Evolutionary conservation across 1,139 yeast species (phyloP), one percentile per base, ranked within the genome.

Genomic region (Saccharomyces hybrid): DNA sequence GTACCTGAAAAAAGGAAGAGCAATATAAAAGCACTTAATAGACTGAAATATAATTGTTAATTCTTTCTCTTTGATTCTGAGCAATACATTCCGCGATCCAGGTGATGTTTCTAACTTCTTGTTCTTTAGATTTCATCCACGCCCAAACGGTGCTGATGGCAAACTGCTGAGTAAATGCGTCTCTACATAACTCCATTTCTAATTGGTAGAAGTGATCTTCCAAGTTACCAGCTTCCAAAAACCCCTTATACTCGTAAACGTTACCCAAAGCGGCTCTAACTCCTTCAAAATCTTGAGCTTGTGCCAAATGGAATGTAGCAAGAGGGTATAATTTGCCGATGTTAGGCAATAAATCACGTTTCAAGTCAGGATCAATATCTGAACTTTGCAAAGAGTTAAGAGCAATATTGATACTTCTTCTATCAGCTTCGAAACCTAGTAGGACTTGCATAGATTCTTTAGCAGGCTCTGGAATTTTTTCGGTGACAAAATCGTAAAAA

Each of bases 31-130:
- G n/a, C 21, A 14, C 27, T 67, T 67, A 84, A 63, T 81, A 86
- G 49, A 86, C 93, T 51, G 90, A 76, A 56, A 86, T 86, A 69
- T 86, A 87, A 69, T 84, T 85, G 64, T 84, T 85, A 57, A 87
- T 84, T 73, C 90, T 82, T 67, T 84, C 88, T 73, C 86, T 85
- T 76, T 87, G 95, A 67, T 84, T 85, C 69, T 87, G 95, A 49
- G 93, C 91, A 73, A 86, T 86, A 75, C 99, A 95, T 75, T 95
- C 99, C 50, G 98, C 96, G 59, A 95, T 91, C 99, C 99, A 95
- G 24, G 98, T 88, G 61, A 95, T 84, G 71, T 95, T 95, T 72
- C 99, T 81, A 58, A 95, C 82, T 73, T 95, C 99, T 74, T 95
- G 99, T 73, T 95, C 99, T 67, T 88, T 87, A 19, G 96, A 84